Base-by-base conservation (phyloP, 768 basidiomycete species). In the Suillus subalutaceus region DNA sequence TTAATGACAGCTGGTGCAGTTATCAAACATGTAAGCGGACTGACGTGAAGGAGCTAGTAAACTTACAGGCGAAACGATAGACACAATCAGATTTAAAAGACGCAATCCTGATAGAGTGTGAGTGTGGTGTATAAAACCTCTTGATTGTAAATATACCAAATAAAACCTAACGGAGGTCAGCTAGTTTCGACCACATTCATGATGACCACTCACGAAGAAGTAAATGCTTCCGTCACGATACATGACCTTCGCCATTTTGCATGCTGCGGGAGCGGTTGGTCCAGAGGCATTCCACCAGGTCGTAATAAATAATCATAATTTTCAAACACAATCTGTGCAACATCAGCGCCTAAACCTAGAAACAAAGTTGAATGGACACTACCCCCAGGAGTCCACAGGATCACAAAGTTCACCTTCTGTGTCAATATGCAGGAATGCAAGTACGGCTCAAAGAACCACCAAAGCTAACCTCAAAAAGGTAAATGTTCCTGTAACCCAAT, bases 371-470 rank as follows among this genome's bases (percentile, higher is more conserved):
- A 59, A 59, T 4, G 6, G 7, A 38, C 10, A 30, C 69, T 23
- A 78, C 75, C 15, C n/a, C 77, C 77, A 8, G 77, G 77, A 23
- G 52, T 23, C 77, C 77, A 78, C 4, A 78, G 62, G 63, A 74
- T 18, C 16, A 65, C 53, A 6, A 75, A 70, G 12, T 70, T 62
- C 37, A 74, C 71, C 52, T 70, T 76, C 8, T 18, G 4, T 2
- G 4, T 63, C 23, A 75, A 72, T 0, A 67, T 56, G 38, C 78
- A 79, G 26, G 71, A 13, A n/a, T 65, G 74, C 48, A 71, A 23
- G 10, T 40, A 0, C 1, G 69, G 66, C 0, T 71, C 52, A 52
- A 70, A 63, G 6, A n/a, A 65, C 4, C 6, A 75, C 20, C 1
- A 56, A 65, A 5, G 76, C 74, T 75, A 58, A n/a, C n/a, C n/a